Evolutionary conservation across 768 basidiomycete species (phyloP).

Genomic region (Russula dissimulans): DNA sequence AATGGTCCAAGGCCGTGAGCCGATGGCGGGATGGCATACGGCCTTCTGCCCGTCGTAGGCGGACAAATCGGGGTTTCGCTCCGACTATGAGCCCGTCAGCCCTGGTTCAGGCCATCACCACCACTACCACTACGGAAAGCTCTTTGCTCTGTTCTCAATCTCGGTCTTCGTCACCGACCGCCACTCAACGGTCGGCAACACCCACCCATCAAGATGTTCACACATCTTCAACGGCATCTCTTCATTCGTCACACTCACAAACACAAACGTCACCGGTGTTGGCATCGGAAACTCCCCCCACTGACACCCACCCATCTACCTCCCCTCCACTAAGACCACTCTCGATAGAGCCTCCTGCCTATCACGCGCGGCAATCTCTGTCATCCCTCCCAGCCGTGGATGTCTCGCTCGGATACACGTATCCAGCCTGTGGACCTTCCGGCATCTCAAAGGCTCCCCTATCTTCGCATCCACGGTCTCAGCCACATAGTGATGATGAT

Average conservation of each 20-base stretch:
- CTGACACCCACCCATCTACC: neutral
- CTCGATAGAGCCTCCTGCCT: conserved; percentile 17
- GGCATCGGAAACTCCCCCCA: neutral
- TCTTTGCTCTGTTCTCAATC: neutral
- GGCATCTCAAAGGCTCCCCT: conserved; percentile 7
- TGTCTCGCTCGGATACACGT: neutral
- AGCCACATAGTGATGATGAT: neutral
- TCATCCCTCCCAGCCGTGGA: neutral
- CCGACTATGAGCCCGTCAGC: neutral
- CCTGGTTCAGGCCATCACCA: too few relatives aligned
- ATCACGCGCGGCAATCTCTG: neutral
- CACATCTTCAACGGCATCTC: neutral
- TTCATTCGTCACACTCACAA: neutral
- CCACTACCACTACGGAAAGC: neutral
- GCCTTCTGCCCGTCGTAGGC: conserved; percentile 50
- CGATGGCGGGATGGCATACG: conserved; percentile 62
- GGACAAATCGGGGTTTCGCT: conserved; percentile 24
- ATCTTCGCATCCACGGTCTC: neutral
- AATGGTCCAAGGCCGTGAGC: conserved; percentile 57
- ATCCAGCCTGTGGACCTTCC: neutral
- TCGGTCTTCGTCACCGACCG: conserved; percentile 4
- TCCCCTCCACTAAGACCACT: neutral
- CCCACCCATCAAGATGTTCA: neutral
- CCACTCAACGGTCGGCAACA: neutral
- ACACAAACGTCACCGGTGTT: neutral